Evolutionary conservation across 2,329 filamentous ascomycete species (phyloP).

Genomic region (Diaporthe sp.): DNA sequence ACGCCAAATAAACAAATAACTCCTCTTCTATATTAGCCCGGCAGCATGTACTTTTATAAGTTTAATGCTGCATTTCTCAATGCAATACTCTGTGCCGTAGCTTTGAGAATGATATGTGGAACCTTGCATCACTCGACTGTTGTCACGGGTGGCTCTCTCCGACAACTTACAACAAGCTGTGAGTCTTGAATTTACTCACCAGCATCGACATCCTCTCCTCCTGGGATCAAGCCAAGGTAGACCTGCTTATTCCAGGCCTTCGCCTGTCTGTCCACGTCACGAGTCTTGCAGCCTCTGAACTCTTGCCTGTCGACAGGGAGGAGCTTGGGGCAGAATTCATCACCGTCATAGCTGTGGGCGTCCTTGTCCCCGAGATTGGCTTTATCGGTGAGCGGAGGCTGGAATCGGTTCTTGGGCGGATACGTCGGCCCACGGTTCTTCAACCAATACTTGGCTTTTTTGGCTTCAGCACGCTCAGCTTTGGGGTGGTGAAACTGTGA

Average conservation of each 20-base stretch:
- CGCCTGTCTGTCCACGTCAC: background rate
- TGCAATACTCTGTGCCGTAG: background rate
- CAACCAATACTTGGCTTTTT: background rate
- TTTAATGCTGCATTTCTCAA: background rate
- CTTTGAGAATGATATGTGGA: background rate
- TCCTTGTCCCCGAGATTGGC: background rate
- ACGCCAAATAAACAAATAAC: no score
- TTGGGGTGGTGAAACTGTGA: conserved; percentile 1
- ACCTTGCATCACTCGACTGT: background rate
- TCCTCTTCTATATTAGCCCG: background rate
- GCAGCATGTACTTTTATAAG: background rate
- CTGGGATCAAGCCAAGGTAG: background rate
- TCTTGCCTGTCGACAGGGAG: conserved; percentile 8
- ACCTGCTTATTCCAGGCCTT: background rate
- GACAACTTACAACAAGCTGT: background rate
- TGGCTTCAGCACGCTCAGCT: background rate
- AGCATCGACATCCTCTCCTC: no score
- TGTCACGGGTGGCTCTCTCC: background rate
- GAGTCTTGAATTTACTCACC: background rate
- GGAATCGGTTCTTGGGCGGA: background rate
- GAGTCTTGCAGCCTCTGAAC: conserved; percentile 10
- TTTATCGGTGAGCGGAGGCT: background rate
- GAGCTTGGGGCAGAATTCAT: background rate
- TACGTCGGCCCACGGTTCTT: background rate
- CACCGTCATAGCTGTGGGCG: background rate